These are phyloP conservation scores for Pythium aristosporum DNA, from an alignment of 352 stramenopile genomes.

Conservation along the genomic window DNA sequence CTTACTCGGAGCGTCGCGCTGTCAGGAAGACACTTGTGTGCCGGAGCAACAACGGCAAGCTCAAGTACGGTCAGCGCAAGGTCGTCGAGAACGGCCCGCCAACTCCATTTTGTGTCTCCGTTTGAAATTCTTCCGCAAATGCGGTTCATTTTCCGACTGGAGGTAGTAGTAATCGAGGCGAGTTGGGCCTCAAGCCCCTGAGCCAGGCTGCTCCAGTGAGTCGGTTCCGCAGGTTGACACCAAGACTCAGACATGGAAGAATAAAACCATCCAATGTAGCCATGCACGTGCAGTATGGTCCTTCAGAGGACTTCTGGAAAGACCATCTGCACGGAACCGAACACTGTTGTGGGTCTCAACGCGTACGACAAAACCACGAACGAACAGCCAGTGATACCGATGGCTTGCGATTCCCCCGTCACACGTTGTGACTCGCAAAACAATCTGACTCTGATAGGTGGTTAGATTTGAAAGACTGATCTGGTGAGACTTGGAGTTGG, in stretches of 20 bases:
- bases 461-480: constrained; percentile 12
- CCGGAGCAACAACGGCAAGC: no score
- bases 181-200: no score
- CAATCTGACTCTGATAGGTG: not conserved
- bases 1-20: no score
- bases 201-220: not conserved
- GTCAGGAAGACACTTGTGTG: no score
- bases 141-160: no score
- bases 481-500: not conserved
- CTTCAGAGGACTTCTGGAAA: not conserved
- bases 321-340: not conserved
- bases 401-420: not conserved
- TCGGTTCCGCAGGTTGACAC: not conserved
- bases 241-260: not conserved
- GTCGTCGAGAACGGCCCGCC: no score
- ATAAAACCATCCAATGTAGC: not conserved
- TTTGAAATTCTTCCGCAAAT: no score
- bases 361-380: not conserved
- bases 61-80: no score
- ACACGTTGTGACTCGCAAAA: not conserved
- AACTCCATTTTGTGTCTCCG: no score
- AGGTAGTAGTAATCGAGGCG: no score
- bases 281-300: not conserved
- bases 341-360: not conserved
- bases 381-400: not conserved